Evolutionary conservation across 169 alveolate genomes (phyloP).

Genomic region (Fabrea salina): DNA sequence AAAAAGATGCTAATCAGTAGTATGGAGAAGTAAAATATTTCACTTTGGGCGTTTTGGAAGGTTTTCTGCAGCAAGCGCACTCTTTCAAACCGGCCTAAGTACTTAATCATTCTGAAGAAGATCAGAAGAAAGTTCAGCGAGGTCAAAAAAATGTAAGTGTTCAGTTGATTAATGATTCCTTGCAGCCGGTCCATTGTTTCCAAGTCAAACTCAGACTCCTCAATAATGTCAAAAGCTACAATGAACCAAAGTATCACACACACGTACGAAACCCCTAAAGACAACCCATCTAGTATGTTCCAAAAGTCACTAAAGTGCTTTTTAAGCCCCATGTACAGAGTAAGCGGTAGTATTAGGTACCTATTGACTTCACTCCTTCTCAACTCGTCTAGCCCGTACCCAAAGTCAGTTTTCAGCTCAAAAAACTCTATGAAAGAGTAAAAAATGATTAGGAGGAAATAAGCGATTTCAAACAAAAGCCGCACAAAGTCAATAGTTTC

Average conservation of each 20-base stretch:
- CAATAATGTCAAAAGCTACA: background rate
- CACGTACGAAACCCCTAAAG: background rate
- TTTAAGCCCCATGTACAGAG: background rate
- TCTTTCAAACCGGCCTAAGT: slow-evolving; percentile 53
- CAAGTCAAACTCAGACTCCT: background rate
- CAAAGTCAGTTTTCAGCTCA: slow-evolving; percentile 27
- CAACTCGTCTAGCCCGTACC: background rate
- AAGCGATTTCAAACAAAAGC: slow-evolving; percentile 30
- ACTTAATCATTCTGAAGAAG: slow-evolving; percentile 41
- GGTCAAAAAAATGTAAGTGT: background rate
- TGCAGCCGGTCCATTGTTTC: background rate
- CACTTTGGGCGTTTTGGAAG: slow-evolving; percentile 38
- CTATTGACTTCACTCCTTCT: background rate
- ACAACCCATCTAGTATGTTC: background rate
- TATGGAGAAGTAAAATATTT: slow-evolving; percentile 50
- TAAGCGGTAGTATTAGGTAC: background rate
- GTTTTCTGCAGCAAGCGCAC: slow-evolving; percentile 42
- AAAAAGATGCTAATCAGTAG: slow-evolving; percentile 49
- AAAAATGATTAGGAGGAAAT: slow-evolving; percentile 35
- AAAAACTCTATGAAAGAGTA: slow-evolving; percentile 36
- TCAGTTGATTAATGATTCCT: background rate
- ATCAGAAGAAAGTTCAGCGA: slow-evolving; percentile 44
- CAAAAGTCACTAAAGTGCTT: slow-evolving; percentile 9
- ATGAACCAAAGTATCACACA: background rate
- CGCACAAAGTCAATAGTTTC: slow-evolving; percentile 21